Evolutionary conservation across 2,329 filamentous ascomycete genomes (phyloP).

Genomic region (Aspergillus jensenii): DNA sequence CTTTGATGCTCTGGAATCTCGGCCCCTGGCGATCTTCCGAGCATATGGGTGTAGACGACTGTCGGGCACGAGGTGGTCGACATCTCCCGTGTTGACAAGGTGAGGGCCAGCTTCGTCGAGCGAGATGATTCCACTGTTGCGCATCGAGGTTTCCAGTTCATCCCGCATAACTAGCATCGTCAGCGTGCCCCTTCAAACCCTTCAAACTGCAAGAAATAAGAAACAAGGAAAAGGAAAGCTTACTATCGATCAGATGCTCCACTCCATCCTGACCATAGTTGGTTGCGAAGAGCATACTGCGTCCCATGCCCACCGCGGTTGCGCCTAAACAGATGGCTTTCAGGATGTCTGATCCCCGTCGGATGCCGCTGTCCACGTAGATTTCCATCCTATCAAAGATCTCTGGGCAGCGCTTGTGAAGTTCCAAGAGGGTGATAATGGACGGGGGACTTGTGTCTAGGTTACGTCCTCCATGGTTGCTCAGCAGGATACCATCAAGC

Average conservation of each 20-base stretch:
- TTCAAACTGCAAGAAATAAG: neutral
- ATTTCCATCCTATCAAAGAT: constrained; percentile 53
- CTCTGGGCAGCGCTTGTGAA: constrained; percentile 52
- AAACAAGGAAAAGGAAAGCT: constrained; percentile 26
- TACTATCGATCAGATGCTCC: constrained; percentile 57
- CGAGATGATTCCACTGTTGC: constrained; percentile 47
- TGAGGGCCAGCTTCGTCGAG: constrained; percentile 45
- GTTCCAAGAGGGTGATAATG: constrained; percentile 54
- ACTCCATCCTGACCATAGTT: constrained; percentile 57
- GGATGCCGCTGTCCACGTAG: constrained; percentile 56
- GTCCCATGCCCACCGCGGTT: constrained; percentile 54
- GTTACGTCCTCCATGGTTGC: constrained; percentile 60
- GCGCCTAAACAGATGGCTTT: constrained; percentile 56
- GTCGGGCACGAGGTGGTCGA: constrained; percentile 51
- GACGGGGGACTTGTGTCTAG: constrained; percentile 53
- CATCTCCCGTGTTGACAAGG: constrained; percentile 48
- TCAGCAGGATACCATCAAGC: constrained; percentile 56
- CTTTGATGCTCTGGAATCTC: constrained; percentile 23
- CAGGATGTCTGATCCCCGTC: constrained; percentile 55
- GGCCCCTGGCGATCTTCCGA: constrained; percentile 32
- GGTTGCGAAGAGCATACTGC: constrained; percentile 54
- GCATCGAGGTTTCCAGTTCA: constrained; percentile 51
- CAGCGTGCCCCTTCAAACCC: neutral
- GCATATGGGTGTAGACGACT: constrained; percentile 45
- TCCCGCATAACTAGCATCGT: constrained; percentile 42